Evolutionary conservation across 305 asterid species (phyloP), one percentile per base, ranked within the genome.

Genomic region (Rubia tinctorum): DNA sequence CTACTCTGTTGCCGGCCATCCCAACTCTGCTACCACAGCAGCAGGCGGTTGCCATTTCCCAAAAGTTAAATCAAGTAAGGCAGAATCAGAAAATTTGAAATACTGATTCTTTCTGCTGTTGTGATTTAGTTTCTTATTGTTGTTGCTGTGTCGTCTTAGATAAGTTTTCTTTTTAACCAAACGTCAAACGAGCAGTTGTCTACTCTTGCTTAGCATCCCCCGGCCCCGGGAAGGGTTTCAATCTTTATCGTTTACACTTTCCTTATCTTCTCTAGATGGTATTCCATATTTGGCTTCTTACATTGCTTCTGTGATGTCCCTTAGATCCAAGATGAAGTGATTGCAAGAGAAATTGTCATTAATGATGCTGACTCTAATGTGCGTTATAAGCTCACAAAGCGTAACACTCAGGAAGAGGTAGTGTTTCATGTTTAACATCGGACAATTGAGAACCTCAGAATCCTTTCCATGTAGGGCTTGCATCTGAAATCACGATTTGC

Each of bases 381-480:
- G 75, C 98, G 99, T 27, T 92, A 89, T 82, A 92, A 86, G 91
- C 96, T 95, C 63, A 95, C 99, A 55, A 92, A 86, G 84, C 94
- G 98, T 74, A 97, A 89, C 83, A 95, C 96, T 51, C 99, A 95
- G 84, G 99, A 95, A 84, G 99, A 95, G 97, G 99, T 95, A 80
- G 73, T 22, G 20, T 12, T 70, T 43, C 66, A 30, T 74, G 15
- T 58, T 45, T 61, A 63, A 20, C 56, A 59, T 47, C 0, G 17
- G 23, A 8, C 42, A 15, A 6, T 7, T 67, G 27, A 39, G 71
- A 59, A 17, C 27, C 15, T 59, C 1, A 43, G 1, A 13, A 11
- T 37, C 8, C 13, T 40, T 11, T 70, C 2, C 5, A 39, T 30
- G 22, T 27, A 23, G 13, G 34, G 8, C 23, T 53, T 61, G 47